phyloP scores from a whole-genome alignment of 2,329 filamentous ascomycete genomes.

The Phyllosticta capitalensis region DNA sequence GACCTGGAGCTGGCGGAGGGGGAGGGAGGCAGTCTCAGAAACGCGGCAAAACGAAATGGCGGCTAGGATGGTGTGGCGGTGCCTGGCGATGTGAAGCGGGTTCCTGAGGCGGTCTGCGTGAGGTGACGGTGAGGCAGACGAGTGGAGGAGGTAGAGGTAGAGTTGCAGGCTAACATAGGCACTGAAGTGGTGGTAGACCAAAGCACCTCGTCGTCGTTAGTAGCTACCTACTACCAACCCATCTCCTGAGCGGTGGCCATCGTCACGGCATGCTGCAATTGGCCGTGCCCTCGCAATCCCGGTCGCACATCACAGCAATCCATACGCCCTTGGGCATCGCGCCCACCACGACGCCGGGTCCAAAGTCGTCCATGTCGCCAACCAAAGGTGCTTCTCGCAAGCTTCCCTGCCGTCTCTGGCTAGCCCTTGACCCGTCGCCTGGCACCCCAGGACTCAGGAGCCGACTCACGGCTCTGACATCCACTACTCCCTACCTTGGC shows the following conservation, averaged over 20 bases:
- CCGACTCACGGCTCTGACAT: no score
- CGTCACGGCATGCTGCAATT: slow-evolving; percentile 5
- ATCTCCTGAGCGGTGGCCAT: slow-evolving; percentile 12
- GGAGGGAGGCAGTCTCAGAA: slow-evolving; percentile 5
- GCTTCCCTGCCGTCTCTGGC: background rate
- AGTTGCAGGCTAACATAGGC: slow-evolving; percentile 4
- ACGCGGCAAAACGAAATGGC: slow-evolving; percentile 10
- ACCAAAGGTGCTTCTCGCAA: background rate
- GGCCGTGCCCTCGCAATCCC: background rate
- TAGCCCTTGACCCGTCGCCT: background rate
- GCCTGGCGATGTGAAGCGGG: background rate
- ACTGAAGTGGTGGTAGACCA: no score
- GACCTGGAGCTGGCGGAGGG: background rate
- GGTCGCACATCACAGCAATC: slow-evolving; percentile 7
- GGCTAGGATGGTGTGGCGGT: slow-evolving; percentile 1
- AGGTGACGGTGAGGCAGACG: slow-evolving; percentile 4
- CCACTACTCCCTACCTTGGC: background rate
- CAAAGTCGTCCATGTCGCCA: background rate
- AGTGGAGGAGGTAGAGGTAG: background rate
- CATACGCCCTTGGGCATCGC: slow-evolving; percentile 9
- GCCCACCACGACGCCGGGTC: slow-evolving; percentile 7
- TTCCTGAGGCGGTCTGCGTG: background rate
- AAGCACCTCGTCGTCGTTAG: background rate
- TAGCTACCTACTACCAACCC: background rate
- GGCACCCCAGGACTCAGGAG: slow-evolving; percentile 4